These are phyloP conservation scores for Neurospora tetrasperma DNA, from an alignment of 495 filamentous ascomycete genomes.

Conservation along the genomic window DNA sequence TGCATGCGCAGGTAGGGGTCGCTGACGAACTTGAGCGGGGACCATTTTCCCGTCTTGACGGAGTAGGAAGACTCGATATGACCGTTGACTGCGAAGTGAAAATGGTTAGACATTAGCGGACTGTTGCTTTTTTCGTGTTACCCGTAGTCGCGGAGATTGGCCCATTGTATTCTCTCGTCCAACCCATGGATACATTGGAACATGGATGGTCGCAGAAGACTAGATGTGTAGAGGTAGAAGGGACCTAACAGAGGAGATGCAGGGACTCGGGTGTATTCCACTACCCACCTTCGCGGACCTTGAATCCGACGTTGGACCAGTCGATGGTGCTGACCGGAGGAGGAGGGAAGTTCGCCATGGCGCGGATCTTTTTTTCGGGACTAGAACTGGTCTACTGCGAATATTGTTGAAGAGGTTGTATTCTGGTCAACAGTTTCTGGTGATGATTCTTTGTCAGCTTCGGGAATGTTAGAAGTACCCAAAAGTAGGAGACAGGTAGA, in stretches of 20 bases:
- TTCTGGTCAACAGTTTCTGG: background rate
- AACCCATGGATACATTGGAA: background rate
- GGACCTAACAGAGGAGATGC: background rate
- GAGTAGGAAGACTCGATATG: conserved; percentile 69
- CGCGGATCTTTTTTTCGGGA: background rate
- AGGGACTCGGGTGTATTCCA: background rate
- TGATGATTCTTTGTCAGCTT: background rate
- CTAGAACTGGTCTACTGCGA: background rate
- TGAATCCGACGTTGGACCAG: conserved; percentile 87
- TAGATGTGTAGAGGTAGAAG: background rate
- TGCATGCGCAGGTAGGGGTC: conserved; percentile 76
- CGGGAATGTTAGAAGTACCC: background rate
- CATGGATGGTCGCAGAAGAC: background rate
- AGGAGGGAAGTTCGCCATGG: conserved; percentile 59
- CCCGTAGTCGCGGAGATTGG: background rate
- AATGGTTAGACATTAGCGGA: background rate
- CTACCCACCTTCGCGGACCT: conserved; percentile 68
- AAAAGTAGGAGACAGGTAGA: background rate
- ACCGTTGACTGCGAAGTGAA: conserved; percentile 50
- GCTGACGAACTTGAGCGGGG: conserved; percentile 56
- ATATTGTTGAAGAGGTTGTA: background rate
- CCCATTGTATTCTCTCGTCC: background rate
- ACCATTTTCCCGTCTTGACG: conserved; percentile 62
- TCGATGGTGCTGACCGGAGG: conserved; percentile 76
- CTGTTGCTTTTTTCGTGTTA: background rate